phyloP scores from a whole-genome alignment of 2,329 filamentous ascomycete species.

The Nemania diffusa region DNA sequence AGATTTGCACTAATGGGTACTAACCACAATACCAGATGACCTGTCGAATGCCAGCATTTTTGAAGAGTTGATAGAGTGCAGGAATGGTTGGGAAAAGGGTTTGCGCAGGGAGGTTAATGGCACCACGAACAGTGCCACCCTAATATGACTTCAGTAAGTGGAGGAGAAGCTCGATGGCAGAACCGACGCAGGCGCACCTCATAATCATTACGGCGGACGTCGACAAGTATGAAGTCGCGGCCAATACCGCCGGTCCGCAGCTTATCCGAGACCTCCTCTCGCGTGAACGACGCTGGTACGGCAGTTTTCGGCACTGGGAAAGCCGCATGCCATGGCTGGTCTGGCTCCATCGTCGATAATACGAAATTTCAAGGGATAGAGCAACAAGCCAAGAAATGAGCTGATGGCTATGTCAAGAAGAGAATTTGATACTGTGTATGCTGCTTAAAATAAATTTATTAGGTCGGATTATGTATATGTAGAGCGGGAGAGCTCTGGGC shows the following conservation, averaged over 20 bases:
- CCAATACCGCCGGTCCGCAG: constrained; percentile 18
- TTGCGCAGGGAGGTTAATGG: constrained; percentile 63
- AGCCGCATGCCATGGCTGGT: constrained; percentile 34
- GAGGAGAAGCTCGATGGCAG: constrained; percentile 1
- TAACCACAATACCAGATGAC: constrained; percentile 63
- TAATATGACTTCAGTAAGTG: constrained; percentile 41
- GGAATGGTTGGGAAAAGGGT: constrained; percentile 57
- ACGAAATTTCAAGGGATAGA: background rate
- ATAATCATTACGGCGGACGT: constrained; percentile 56
- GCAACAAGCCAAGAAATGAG: background rate
- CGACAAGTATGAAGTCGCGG: constrained; percentile 52
- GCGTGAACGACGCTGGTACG: constrained; percentile 23
- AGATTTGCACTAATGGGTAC: constrained; percentile 1
- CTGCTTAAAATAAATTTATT: background rate
- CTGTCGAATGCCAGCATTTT: constrained; percentile 52
- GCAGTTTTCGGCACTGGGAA: constrained; percentile 31
- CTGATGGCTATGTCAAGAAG: background rate
- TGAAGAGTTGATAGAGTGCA: constrained; percentile 55
- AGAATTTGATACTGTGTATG: background rate
- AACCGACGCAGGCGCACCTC: constrained; percentile 46
- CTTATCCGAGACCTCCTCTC: constrained; percentile 32
- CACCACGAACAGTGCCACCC: constrained; percentile 66
- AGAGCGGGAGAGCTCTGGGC: no score
- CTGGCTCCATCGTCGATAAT: constrained; percentile 20
- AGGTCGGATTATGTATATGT: no score